A percentile compares a stretch with the other conserved stretches of the same genome.
Evolutionary conservation across 495 filamentous ascomycete species (phyloP).

Genomic region (Symbiotaphrina buchneri): DNA sequence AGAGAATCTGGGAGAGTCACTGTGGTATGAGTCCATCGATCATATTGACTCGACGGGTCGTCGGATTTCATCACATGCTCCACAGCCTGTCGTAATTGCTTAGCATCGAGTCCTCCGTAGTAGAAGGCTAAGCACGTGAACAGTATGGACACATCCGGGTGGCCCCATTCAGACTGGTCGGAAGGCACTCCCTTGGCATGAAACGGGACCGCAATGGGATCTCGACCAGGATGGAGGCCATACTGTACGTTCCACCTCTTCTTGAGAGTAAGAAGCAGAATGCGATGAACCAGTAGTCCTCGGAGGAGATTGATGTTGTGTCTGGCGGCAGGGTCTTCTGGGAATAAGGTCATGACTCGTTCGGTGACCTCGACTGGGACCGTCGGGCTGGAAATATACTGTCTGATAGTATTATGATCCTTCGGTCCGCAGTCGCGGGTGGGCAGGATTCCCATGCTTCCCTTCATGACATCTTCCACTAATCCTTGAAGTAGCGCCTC

Average conservation of each 20-base stretch:
- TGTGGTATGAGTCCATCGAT: conserved; percentile 17
- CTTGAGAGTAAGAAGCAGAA: conserved; percentile 14
- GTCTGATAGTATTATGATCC: conserved; percentile 9
- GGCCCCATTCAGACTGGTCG: conserved; percentile 26
- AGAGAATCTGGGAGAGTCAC: conserved; percentile 16
- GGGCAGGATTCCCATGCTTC: conserved; percentile 12
- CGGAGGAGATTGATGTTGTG: conserved; percentile 13
- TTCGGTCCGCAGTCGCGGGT: conserved; percentile 8
- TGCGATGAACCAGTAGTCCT: conserved; percentile 17
- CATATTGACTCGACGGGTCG: conserved; percentile 24
- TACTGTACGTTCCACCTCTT: conserved; percentile 24
- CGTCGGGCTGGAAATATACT: conserved; percentile 10
- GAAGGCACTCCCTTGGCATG: conserved; percentile 21
- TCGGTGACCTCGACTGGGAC: neutral
- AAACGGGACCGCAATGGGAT: conserved; percentile 23
- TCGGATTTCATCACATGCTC: conserved; percentile 16
- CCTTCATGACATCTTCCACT: conserved; percentile 11
- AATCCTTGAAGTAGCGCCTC: conserved; percentile 12
- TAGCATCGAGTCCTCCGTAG: conserved; percentile 17
- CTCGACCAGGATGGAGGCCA: conserved; percentile 15
- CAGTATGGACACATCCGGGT: conserved; percentile 30
- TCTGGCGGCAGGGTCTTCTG: conserved; percentile 2
- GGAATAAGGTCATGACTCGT: conserved; percentile 8
- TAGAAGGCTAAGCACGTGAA: conserved; percentile 30
- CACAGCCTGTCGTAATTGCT: conserved; percentile 3